Base-by-base conservation (phyloP, 148 eudicot genomes). In the Camellia lanceoleosa region DNA sequence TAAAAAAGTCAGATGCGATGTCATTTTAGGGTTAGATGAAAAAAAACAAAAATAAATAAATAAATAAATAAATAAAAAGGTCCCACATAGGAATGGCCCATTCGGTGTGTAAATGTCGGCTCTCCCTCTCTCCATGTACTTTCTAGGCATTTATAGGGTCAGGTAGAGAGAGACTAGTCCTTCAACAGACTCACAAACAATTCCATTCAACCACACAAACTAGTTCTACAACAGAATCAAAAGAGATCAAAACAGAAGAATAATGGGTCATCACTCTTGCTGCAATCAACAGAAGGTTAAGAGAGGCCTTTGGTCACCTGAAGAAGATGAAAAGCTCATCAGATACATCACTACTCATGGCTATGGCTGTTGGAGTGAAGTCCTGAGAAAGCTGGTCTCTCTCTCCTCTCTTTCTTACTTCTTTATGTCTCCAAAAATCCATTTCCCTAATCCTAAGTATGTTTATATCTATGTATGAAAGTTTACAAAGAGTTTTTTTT, bases 321-420 rank as follows among this genome's bases (percentile, higher is more conserved):
- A 93, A 76, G 98, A 93, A 81, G 98, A 94, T 59, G 98, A 94
- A 76, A 94, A 92, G 86, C 93, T 94, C 79, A 85, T 92, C 55
- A 86, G 90, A 73, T 94, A 90, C 68, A 92, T 94, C 63, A 85
- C 98, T 16, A 85, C 88, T 58, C 92, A 94, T 86, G 97, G 98
- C 81, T 92, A 94, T 85, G 98, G 98, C 56, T 94, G 98, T 65
- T 94, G 98, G 98, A 94, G 97, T 79, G 98, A 94, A 90, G 97
- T 94, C 76, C 98, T 52, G 92, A 94, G 16, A 94, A 92, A 94
- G 95, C 98, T 75, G 97, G 98, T 15, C 64, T 91, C 58, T 54
- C 41, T 54, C 41, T 46, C 5, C 58, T 42, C 15, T 60, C 66
- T 55, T 77, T 8, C 65, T 20, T 81, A 5, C 3, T 12, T 68